Percentiles rank a stretch among this genome's conserved stretches.
Conservation (phyloP, 768 basidiomycete genomes). For the Clathrus columnatus region DNA sequence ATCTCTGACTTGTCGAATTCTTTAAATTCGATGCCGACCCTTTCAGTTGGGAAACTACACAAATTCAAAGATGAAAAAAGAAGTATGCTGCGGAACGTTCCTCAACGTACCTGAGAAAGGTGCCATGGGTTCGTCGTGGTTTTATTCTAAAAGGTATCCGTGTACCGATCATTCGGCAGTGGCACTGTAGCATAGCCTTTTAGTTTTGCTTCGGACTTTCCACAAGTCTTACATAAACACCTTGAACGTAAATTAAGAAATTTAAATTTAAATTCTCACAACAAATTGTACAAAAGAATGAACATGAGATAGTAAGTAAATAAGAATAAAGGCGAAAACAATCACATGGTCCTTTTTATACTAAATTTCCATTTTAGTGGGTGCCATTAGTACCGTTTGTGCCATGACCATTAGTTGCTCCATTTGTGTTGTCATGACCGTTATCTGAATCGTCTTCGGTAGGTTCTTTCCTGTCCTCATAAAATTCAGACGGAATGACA, state of each 20-base stretch:
- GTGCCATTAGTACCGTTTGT: neutral
- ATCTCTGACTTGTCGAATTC: constrained; percentile 41
- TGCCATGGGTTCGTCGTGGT: neutral
- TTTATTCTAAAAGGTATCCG: too few relatives aligned
- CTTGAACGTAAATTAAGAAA: too few relatives aligned
- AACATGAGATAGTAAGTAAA: too few relatives aligned
- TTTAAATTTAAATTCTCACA: too few relatives aligned
- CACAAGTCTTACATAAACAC: too few relatives aligned
- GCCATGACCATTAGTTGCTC: neutral
- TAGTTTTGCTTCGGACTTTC: too few relatives aligned
- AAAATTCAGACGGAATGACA: neutral
- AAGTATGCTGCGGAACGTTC: neutral
- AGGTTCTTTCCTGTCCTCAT: neutral
- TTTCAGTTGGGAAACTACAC: constrained; percentile 55
- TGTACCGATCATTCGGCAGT: too few relatives aligned
- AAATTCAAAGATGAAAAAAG: neutral
- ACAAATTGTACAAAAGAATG: too few relatives aligned
- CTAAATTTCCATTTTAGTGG: too few relatives aligned
- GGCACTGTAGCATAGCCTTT: too few relatives aligned
- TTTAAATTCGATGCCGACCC: constrained; percentile 56
- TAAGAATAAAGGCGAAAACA: too few relatives aligned
- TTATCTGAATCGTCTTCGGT: neutral
- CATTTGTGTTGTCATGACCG: neutral
- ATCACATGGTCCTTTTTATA: too few relatives aligned
- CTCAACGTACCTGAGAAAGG: constrained; percentile 4